These are phyloP conservation scores for Dactylellina cionopaga DNA, from an alignment of 2,329 filamentous ascomycete species.

Conservation along the genomic window DNA sequence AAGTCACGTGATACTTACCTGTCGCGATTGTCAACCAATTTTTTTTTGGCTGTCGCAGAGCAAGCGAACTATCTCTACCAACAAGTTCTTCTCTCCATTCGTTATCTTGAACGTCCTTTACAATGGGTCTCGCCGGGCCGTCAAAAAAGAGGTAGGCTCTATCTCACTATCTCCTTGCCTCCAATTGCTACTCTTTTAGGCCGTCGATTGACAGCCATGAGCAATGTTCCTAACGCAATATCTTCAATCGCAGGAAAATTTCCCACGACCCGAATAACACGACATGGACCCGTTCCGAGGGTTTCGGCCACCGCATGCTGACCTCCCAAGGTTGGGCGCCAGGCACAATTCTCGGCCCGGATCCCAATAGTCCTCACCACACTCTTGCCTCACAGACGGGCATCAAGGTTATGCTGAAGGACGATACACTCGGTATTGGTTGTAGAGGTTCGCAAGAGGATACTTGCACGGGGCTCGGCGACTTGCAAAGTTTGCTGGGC, in stretches of 20 bases:
- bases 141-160: constrained; percentile 44
- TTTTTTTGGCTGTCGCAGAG: background rate
- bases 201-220: no score
- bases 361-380: constrained; percentile 73
- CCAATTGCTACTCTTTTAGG: no score
- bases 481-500: constrained; percentile 85
- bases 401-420: constrained; percentile 84
- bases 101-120: background rate
- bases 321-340: constrained; percentile 89
- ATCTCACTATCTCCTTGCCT: background rate
- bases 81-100: background rate
- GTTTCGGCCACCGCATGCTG: constrained; percentile 90
- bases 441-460: constrained; percentile 76
- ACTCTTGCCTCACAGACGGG: constrained; percentile 76
- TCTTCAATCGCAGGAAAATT: constrained; percentile 71
- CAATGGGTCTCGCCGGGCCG: constrained; percentile 51
- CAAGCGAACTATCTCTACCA: background rate
- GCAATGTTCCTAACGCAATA: no score
- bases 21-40: background rate
- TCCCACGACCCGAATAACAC: constrained; percentile 95
- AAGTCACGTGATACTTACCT: background rate
- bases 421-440: constrained; percentile 89
- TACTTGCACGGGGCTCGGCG: constrained; percentile 84
- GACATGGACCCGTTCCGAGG: constrained; percentile 84
- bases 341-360: constrained; percentile 81